These are phyloP conservation scores for Alternaria solani DNA, from an alignment of 2,329 filamentous ascomycete species.

Conservation along the genomic window DNA sequence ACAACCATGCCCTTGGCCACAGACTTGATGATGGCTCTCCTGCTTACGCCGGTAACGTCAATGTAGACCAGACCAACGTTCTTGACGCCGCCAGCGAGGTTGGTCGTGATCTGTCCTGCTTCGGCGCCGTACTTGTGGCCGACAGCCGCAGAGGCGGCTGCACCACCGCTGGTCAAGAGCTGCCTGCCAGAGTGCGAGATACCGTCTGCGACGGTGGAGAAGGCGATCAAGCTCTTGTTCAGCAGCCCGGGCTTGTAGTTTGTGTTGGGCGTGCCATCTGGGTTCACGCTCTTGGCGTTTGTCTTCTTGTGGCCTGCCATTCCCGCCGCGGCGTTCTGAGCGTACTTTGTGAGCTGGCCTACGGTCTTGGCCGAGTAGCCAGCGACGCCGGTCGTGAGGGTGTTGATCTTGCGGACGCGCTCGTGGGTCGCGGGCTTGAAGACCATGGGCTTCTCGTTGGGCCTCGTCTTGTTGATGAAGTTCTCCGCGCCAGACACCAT, in stretches of 20 bases:
- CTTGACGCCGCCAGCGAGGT: constrained; percentile 86
- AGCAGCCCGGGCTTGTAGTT: constrained; percentile 88
- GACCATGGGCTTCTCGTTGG: constrained; percentile 80
- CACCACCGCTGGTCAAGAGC: constrained; percentile 75
- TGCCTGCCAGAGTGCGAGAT: constrained; percentile 86
- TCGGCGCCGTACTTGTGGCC: constrained; percentile 89
- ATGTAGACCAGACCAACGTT: constrained; percentile 98
- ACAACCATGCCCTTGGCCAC: constrained; percentile 96
- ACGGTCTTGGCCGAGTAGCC: constrained; percentile 85
- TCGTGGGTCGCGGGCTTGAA: constrained; percentile 87
- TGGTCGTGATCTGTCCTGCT: constrained; percentile 77
- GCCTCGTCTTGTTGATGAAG: constrained; percentile 82
- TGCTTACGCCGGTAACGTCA: constrained; percentile 90
- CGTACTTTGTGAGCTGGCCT: constrained; percentile 80
- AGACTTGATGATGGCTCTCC: constrained; percentile 88
- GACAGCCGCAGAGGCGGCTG: constrained; percentile 84
- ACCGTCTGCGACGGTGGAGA: constrained; percentile 91
- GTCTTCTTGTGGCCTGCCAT: constrained; percentile 70
- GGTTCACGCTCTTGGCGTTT: constrained; percentile 69
- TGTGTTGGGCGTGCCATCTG: constrained; percentile 69
- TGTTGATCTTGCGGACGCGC: constrained; percentile 87
- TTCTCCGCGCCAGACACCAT: constrained; percentile 79
- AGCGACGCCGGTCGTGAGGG: constrained; percentile 81
- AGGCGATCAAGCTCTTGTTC: constrained; percentile 97
- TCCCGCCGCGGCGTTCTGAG: constrained; percentile 87